A percentile compares a stretch with the other conserved stretches of the same genome.
phyloP scores from a whole-genome alignment of 2,329 filamentous ascomycete species.

The Ophiostoma sp. region DNA sequence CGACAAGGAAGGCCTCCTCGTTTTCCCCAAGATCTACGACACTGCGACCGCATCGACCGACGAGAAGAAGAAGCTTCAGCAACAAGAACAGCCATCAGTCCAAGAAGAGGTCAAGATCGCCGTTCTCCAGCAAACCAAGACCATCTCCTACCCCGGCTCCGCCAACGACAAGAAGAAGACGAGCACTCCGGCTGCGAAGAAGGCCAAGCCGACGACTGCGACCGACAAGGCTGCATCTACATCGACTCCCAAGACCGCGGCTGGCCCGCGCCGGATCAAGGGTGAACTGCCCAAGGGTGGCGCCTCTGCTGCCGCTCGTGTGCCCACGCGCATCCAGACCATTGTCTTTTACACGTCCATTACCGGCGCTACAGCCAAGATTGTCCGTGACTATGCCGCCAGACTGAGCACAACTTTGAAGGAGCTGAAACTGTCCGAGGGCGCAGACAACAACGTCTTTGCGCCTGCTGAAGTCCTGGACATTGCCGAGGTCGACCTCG shows the following conservation, averaged over 20 bases:
- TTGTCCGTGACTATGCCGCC: slow-evolving; percentile 64
- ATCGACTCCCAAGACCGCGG: slow-evolving; percentile 27
- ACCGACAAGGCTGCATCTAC: background rate
- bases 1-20: slow-evolving; percentile 39
- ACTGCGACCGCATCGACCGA: slow-evolving; percentile 15
- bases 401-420: slow-evolving; percentile 53
- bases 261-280: slow-evolving; percentile 50
- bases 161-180: background rate
- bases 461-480: slow-evolving; percentile 68
- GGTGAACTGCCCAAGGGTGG: slow-evolving; percentile 39
- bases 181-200: background rate
- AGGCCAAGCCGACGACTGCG: background rate
- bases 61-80: slow-evolving; percentile 19
- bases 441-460: slow-evolving; percentile 36
- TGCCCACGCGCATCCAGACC: slow-evolving; percentile 58
- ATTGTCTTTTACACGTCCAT: slow-evolving; percentile 88
- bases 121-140: slow-evolving; percentile 11
- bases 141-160: background rate
- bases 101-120: background rate
- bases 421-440: background rate
- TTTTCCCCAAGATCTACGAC: slow-evolving; percentile 41
- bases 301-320: slow-evolving; percentile 32
- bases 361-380: slow-evolving; percentile 77
- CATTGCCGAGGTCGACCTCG: slow-evolving; percentile 82
- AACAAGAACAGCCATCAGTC: slow-evolving; percentile 3